Conservation (phyloP, 108 stramenopile genomes). For the Pseudonitzschia delicatissima region DNA sequence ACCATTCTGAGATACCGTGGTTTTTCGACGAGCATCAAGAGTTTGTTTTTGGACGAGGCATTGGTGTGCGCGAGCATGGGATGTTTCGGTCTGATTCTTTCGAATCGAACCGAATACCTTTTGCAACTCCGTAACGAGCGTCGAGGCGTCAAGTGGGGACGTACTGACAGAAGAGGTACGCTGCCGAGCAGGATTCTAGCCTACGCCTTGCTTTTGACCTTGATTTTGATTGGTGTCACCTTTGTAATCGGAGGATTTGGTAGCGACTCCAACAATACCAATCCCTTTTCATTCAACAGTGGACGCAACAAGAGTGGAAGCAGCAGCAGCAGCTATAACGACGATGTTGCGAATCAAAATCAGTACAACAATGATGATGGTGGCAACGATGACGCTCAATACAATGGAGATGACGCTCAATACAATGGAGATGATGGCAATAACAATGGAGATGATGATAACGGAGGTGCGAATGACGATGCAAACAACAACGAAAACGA, state of each 20-base stretch:
- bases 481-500: conserved; percentile 8
- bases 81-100: conserved; percentile 77
- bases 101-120: conserved; percentile 72
- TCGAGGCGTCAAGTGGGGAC: conserved; percentile 54
- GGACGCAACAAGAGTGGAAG: conserved; percentile 21
- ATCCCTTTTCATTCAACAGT: conserved; percentile 19
- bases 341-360: conserved; percentile 17
- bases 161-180: conserved; percentile 28
- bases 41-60: conserved; percentile 77
- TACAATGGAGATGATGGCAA: conserved; percentile 13
- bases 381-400: conserved; percentile 3
- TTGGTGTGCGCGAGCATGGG: conserved; percentile 76
- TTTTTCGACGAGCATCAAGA: conserved; percentile 70
- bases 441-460: conserved; percentile 19
- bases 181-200: conserved; percentile 55
- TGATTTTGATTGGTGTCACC: conserved; percentile 48
- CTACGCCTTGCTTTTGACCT: conserved; percentile 50
- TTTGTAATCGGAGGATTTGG: conserved; percentile 79
- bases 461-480: conserved; percentile 19
- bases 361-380: conserved; percentile 16
- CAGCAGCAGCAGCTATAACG: conserved; percentile 5
- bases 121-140: conserved; percentile 71
- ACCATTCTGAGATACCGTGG: conserved; percentile 70
- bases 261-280: conserved; percentile 11
- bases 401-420: background rate